Conservation (phyloP, 176 grass and related monocot genomes). For the Secale cereale region DNA sequence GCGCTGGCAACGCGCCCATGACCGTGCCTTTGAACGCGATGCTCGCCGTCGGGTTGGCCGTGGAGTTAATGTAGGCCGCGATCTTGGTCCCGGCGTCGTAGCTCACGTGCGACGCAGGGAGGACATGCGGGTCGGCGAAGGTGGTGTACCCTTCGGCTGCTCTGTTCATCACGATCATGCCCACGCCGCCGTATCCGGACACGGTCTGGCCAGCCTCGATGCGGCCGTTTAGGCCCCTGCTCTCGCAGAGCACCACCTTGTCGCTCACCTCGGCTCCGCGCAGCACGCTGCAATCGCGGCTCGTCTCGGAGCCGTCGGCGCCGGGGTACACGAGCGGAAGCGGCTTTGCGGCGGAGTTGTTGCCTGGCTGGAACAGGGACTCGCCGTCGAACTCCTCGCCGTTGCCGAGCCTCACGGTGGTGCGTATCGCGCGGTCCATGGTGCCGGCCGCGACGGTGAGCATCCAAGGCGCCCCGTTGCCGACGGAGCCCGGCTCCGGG, state of each 20-base stretch:
- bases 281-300: constrained; percentile 66
- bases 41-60: constrained; percentile 41
- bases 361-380: constrained; percentile 55
- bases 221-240: constrained; percentile 45
- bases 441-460: constrained; percentile 83
- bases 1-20: constrained; percentile 54
- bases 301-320: constrained; percentile 25
- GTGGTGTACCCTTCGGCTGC: constrained; percentile 55
- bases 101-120: constrained; percentile 63
- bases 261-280: constrained; percentile 39
- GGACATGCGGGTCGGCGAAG: constrained; percentile 49
- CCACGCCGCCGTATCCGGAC: constrained; percentile 45
- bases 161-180: constrained; percentile 59
- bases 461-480: constrained; percentile 82
- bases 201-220: constrained; percentile 46
- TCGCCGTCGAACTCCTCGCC: constrained; percentile 73
- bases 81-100: constrained; percentile 48
- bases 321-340: constrained; percentile 58
- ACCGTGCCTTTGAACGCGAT: constrained; percentile 66
- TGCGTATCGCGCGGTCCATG: constrained; percentile 64
- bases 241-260: constrained; percentile 68
- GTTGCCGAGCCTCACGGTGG: constrained; percentile 60
- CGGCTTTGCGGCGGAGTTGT: constrained; percentile 12
- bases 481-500: constrained; percentile 35
- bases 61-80: constrained; percentile 54